Conservation (phyloP, 2,329 filamentous ascomycete species). For the Arthroderma uncinatum region DNA sequence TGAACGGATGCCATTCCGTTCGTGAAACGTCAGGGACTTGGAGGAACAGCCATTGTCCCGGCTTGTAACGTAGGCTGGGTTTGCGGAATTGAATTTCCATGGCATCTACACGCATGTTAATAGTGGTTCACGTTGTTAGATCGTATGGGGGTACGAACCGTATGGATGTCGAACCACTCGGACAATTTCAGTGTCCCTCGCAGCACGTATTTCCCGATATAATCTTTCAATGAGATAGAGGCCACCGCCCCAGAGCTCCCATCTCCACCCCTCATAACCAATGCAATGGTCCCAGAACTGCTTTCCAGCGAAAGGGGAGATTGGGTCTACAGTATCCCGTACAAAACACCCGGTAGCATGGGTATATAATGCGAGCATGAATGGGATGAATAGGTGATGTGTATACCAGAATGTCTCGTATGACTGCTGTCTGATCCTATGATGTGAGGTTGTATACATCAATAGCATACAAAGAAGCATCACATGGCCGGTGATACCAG, state of each 20-base stretch:
- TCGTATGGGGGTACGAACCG: slow-evolving; percentile 42
- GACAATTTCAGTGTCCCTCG: slow-evolving; percentile 76
- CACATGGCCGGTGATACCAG: slow-evolving; percentile 87
- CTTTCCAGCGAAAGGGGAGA: slow-evolving; percentile 74
- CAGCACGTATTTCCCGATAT: slow-evolving; percentile 78
- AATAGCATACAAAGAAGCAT: slow-evolving; percentile 99
- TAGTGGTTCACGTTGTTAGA: neutral
- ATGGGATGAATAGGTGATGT: slow-evolving; percentile 96
- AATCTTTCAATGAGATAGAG: slow-evolving; percentile 80
- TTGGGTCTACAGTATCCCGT: slow-evolving; percentile 58
- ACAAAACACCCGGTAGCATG: slow-evolving; percentile 96
- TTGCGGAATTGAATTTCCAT: slow-evolving; percentile 97
- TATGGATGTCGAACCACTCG: slow-evolving; percentile 94
- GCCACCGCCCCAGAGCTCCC: slow-evolving; percentile 78
- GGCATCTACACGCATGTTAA: slow-evolving; percentile 48
- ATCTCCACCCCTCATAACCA: slow-evolving; percentile 92
- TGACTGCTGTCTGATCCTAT: slow-evolving; percentile 87
- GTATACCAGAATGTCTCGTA: slow-evolving; percentile 99
- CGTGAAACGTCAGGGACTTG: slow-evolving; percentile 80
- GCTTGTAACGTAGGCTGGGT: slow-evolving; percentile 94
- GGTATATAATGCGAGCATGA: slow-evolving; percentile 85
- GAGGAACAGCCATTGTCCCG: slow-evolving; percentile 95
- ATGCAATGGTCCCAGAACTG: slow-evolving; percentile 86
- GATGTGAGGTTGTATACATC: slow-evolving; percentile 93
- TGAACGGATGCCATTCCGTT: slow-evolving; percentile 97